phyloP scores from a whole-genome alignment of 805 yeast species.

The Candida maltosa region DNA sequence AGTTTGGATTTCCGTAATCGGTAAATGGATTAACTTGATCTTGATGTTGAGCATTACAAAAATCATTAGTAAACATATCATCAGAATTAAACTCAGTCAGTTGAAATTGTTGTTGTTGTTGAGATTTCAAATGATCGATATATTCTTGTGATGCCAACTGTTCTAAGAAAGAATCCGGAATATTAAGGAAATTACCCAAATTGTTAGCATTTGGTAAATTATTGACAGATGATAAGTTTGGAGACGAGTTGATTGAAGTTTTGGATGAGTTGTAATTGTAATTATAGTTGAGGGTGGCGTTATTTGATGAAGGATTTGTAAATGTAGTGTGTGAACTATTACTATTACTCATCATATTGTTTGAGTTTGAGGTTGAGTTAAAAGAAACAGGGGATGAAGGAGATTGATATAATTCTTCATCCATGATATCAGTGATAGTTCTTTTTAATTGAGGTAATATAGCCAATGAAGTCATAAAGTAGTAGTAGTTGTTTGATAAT shows the following conservation, averaged over 20 bases:
- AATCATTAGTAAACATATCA: not conserved
- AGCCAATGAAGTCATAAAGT: constrained; percentile 46
- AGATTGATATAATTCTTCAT: constrained; percentile 52
- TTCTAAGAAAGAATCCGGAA: constrained; percentile 27
- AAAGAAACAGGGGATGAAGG: constrained; percentile 21
- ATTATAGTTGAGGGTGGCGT: constrained; percentile 2
- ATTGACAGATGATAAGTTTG: constrained; percentile 7
- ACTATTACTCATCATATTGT: too few species aligned
- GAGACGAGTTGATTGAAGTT: constrained; percentile 11
- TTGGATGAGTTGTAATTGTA: constrained; percentile 3
- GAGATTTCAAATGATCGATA: constrained; percentile 6
- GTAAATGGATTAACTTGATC: constrained; percentile 28
- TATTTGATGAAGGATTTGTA: not conserved
- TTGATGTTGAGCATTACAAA: constrained; percentile 13
- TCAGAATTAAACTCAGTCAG: not conserved
- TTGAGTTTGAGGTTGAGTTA: not conserved
- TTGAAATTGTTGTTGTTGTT: constrained; percentile 5
- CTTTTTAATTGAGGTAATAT: constrained; percentile 49
- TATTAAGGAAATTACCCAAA: constrained; percentile 25
- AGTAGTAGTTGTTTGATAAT: too few species aligned
- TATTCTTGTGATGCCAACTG: constrained; percentile 12
- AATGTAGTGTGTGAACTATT: not conserved
- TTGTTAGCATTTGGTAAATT: constrained; percentile 13
- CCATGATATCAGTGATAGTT: constrained; percentile 56
- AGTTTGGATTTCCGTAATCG: constrained; percentile 39